These are phyloP conservation scores for Russula lepida DNA, from an alignment of 768 basidiomycete species.

Conservation along the genomic window DNA sequence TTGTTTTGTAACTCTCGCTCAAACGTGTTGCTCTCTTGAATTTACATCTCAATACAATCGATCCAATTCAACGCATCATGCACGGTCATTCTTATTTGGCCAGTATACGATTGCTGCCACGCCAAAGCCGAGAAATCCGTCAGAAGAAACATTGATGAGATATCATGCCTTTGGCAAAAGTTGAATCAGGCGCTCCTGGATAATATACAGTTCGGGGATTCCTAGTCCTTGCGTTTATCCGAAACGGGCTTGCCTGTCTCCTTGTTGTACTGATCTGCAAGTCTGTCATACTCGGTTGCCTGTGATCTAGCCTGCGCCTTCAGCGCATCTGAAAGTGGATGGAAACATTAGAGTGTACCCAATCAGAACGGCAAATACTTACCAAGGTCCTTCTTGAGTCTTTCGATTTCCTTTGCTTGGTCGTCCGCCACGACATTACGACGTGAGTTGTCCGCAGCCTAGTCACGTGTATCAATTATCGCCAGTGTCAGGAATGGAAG, in stretches of 20 bases:
- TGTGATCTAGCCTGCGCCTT: conserved; percentile 80
- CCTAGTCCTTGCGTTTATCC: conserved; percentile 59
- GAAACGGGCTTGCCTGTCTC: conserved; percentile 47
- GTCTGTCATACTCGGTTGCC: conserved; percentile 70
- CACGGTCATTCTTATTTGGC: neutral
- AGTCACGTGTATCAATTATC: neutral
- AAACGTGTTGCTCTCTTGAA: neutral
- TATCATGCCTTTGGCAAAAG: neutral
- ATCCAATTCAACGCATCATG: neutral
- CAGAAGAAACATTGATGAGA: neutral
- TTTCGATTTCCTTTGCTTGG: conserved; percentile 48
- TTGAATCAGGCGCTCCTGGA: neutral
- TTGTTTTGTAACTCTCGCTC: neutral
- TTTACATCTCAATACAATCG: neutral
- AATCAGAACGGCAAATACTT: neutral
- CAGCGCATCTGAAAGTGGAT: conserved; percentile 46
- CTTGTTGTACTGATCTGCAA: conserved; percentile 70
- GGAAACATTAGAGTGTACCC: neutral
- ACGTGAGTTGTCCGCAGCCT: conserved; percentile 33
- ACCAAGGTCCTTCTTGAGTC: conserved; percentile 59
- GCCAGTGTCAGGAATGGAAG: neutral
- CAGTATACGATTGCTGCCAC: neutral
- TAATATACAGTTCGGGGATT: neutral
- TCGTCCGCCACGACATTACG: conserved; percentile 29
- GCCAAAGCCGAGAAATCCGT: neutral